A percentile compares a stretch with the other conserved stretches of the same genome.
phyloP scores from a whole-genome alignment of 2,329 filamentous ascomycete species.

The Botrytis porri region DNA sequence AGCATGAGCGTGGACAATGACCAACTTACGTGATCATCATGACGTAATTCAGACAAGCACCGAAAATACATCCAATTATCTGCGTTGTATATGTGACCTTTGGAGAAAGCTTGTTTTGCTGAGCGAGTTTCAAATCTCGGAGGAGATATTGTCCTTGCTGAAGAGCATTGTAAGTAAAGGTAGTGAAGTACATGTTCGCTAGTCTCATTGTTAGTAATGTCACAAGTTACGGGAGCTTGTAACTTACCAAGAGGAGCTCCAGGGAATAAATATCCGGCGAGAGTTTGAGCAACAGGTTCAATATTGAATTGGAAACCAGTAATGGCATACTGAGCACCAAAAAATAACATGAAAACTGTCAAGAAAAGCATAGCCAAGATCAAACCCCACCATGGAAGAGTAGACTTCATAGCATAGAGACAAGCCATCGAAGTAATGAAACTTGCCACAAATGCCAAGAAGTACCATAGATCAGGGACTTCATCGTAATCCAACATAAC shows the following conservation, averaged over 20 bases:
- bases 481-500: conserved; percentile 49
- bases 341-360: conserved; percentile 34
- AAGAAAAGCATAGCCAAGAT: conserved; percentile 34
- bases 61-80: conserved; percentile 43
- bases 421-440: conserved; percentile 41
- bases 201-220: background rate
- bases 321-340: conserved; percentile 43
- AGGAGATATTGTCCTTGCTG: conserved; percentile 47
- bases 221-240: background rate
- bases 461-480: conserved; percentile 58
- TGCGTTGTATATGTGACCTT: conserved; percentile 40
- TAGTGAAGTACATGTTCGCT: conserved; percentile 72
- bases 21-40: conserved; percentile 52
- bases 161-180: conserved; percentile 55
- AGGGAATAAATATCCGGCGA: conserved; percentile 46
- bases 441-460: conserved; percentile 44
- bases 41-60: conserved; percentile 51
- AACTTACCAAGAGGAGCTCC: conserved; percentile 54
- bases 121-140: conserved; percentile 50
- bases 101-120: conserved; percentile 48
- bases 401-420: conserved; percentile 59
- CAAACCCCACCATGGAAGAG: conserved; percentile 34
- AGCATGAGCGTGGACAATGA: conserved; percentile 34
- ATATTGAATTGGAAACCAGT: conserved; percentile 48
- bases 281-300: conserved; percentile 48